Conservation (phyloP, 2,329 filamentous ascomycete genomes). For the Atkinsonella hypoxylon region DNA sequence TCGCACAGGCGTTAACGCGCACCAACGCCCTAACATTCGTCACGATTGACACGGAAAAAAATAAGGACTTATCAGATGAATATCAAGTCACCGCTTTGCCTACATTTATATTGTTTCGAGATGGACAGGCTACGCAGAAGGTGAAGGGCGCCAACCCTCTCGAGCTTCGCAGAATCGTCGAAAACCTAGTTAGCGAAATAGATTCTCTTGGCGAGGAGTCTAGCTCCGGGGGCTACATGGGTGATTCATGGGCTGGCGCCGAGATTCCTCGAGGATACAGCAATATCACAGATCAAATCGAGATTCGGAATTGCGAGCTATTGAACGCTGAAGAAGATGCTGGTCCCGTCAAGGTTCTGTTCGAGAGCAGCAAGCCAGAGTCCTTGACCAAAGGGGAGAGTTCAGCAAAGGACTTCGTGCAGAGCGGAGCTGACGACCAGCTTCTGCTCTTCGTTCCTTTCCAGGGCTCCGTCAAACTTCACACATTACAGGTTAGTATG, state of each 20-base stretch:
- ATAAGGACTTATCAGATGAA: slow-evolving; percentile 59
- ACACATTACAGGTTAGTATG: slow-evolving; percentile 54
- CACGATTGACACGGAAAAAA: slow-evolving; percentile 74
- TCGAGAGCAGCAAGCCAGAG: slow-evolving; percentile 57
- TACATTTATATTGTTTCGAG: slow-evolving; percentile 82
- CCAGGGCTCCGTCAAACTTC: slow-evolving; percentile 76
- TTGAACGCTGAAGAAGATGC: slow-evolving; percentile 74
- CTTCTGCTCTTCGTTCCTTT: slow-evolving; percentile 89
- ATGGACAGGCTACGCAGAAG: slow-evolving; percentile 53
- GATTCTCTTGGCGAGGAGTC: slow-evolving; percentile 37
- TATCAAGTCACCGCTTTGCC: slow-evolving; percentile 71
- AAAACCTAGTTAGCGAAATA: slow-evolving; percentile 58
- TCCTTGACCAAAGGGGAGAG: slow-evolving; percentile 45
- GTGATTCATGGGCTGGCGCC: slow-evolving; percentile 58
- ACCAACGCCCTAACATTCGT: slow-evolving; percentile 67
- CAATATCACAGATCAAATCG: slow-evolving; percentile 74
- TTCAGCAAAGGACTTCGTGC: slow-evolving; percentile 65
- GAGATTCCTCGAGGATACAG: slow-evolving; percentile 66
- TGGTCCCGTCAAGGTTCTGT: slow-evolving; percentile 61
- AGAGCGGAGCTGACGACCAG: slow-evolving; percentile 96
- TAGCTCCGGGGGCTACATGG: slow-evolving; percentile 26
- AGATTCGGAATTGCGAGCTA: slow-evolving; percentile 69
- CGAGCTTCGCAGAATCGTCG: slow-evolving; percentile 58
- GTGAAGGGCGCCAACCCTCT: slow-evolving; percentile 63
- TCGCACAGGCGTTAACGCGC: slow-evolving; percentile 59